These are phyloP conservation scores for Garcia nutans DNA, from an alignment of 345 rosid genomes.

Conservation along the genomic window DNA sequence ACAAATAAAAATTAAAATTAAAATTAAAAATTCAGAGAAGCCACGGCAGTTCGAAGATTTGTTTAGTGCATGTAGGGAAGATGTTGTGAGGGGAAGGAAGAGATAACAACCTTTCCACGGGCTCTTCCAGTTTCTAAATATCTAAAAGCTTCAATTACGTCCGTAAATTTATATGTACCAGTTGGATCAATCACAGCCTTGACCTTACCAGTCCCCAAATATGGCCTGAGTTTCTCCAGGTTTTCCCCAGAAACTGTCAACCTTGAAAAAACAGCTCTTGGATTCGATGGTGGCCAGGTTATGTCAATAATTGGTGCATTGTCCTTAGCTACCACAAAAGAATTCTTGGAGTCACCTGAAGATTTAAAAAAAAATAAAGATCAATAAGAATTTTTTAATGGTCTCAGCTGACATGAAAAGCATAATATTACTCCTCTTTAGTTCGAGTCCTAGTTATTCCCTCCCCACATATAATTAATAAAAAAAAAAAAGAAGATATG, in stretches of 20 bases:
- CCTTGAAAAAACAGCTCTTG: slow-evolving; percentile 44
- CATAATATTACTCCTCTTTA: too few relatives aligned
- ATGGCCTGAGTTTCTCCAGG: slow-evolving; percentile 35
- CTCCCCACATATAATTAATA: too few relatives aligned
- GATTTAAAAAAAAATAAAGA: not conserved
- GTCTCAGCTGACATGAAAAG: too few relatives aligned
- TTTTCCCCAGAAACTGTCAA: slow-evolving; percentile 39
- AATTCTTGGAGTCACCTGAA: slow-evolving; percentile 44
- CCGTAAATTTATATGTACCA: slow-evolving; percentile 36
- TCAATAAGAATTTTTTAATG: too few relatives aligned
- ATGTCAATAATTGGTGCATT: slow-evolving; percentile 44
- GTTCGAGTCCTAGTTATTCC: too few relatives aligned
- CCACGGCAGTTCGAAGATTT: not conserved
- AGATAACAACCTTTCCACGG: slow-evolving; percentile 43
- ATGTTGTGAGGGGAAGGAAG: slow-evolving; percentile 30
- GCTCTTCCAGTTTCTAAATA: slow-evolving; percentile 46
- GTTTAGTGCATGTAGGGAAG: not conserved
- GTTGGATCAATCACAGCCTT: slow-evolving; percentile 44
- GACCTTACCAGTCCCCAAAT: slow-evolving; percentile 30
- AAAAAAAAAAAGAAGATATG: too few relatives aligned
- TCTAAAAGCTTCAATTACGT: slow-evolving; percentile 45
- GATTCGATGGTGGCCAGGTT: slow-evolving; percentile 50
- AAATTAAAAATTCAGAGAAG: too few relatives aligned
- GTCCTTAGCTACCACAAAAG: slow-evolving; percentile 44
- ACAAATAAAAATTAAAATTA: too few relatives aligned